phyloP scores from a whole-genome alignment of 2,329 filamentous ascomycete genomes.

The Penicillium sp. region DNA sequence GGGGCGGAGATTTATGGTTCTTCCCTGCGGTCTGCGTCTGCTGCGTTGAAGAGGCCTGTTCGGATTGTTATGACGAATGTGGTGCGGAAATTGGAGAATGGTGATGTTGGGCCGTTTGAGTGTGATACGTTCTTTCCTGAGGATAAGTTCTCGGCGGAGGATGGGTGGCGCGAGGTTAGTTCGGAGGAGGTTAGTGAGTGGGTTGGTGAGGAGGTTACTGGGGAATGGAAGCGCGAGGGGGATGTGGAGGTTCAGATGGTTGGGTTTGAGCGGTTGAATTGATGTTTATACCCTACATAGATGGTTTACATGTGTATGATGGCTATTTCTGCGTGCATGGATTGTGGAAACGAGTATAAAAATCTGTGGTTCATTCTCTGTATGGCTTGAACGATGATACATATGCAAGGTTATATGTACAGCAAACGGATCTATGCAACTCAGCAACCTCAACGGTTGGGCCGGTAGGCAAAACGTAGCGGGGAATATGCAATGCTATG shows the following conservation, averaged over 20 bases:
- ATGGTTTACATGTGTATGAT: too few relatives aligned
- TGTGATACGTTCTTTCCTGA: slow-evolving; percentile 56
- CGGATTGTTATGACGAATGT: slow-evolving; percentile 49
- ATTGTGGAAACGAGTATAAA: too few relatives aligned
- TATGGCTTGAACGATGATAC: neutral
- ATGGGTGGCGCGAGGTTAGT: slow-evolving; percentile 39
- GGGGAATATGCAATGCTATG: slow-evolving; percentile 24
- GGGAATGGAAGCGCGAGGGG: slow-evolving; percentile 53
- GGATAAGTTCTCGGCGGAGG: slow-evolving; percentile 34
- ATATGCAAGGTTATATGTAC: neutral
- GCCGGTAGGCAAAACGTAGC: neutral
- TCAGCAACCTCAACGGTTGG: neutral
- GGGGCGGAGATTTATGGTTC: slow-evolving; percentile 82
- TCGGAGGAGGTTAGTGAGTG: slow-evolving; percentile 43
- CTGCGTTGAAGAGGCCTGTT: slow-evolving; percentile 22
- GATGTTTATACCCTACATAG: too few relatives aligned
- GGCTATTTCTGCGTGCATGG: too few relatives aligned
- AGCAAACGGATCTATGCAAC: slow-evolving; percentile 5
- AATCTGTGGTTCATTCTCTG: neutral
- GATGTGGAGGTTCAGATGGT: slow-evolving; percentile 55
- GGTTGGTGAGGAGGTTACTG: slow-evolving; percentile 47
- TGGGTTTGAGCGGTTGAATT: slow-evolving; percentile 42
- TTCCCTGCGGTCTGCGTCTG: slow-evolving; percentile 55
- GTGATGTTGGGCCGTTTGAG: slow-evolving; percentile 40
- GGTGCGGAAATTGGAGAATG: slow-evolving; percentile 26